Conservation (phyloP, 2,329 filamentous ascomycete species). For the Penicillium sp. region DNA sequence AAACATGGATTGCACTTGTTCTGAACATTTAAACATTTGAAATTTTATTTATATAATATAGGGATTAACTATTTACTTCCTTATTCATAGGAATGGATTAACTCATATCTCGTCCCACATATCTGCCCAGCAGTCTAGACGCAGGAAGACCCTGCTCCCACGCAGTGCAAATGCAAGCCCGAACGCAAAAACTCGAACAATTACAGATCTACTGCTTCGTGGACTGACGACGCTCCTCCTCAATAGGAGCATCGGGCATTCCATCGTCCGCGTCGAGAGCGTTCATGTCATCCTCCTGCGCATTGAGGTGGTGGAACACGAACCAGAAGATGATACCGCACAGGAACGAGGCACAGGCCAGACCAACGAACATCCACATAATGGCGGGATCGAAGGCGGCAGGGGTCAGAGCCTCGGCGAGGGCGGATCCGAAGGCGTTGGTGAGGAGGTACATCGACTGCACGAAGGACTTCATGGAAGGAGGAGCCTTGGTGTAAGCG, state of each 20-base stretch:
- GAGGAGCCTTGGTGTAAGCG: conserved; percentile 71
- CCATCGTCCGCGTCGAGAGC: conserved; percentile 43
- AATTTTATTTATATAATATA: conserved; percentile 5
- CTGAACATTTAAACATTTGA: background rate
- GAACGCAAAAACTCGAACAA: background rate
- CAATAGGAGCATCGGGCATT: conserved; percentile 19
- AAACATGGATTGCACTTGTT: background rate
- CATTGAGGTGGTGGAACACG: conserved; percentile 51
- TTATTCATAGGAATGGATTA: background rate
- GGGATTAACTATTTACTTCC: conserved; percentile 4
- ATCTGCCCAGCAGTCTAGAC: conserved; percentile 21
- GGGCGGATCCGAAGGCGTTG: conserved; percentile 57
- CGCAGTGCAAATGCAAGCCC: conserved; percentile 1
- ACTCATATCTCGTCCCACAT: conserved; percentile 18
- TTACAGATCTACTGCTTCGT: conserved; percentile 11
- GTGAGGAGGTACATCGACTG: conserved; percentile 59
- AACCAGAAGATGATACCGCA: conserved; percentile 57
- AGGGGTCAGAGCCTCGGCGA: conserved; percentile 63
- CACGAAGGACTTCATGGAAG: conserved; percentile 65
- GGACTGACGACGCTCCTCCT: conserved; percentile 12
- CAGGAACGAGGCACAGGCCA: conserved; percentile 52
- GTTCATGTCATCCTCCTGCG: conserved; percentile 52
- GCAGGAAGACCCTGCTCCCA: conserved; percentile 10
- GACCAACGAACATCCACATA: conserved; percentile 64
- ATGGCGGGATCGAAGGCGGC: conserved; percentile 64